Percentiles rank a stretch among this genome's conserved stretches.
Conservation (phyloP, 2,329 filamentous ascomycete species). For the Apiospora rasikravindrae region DNA sequence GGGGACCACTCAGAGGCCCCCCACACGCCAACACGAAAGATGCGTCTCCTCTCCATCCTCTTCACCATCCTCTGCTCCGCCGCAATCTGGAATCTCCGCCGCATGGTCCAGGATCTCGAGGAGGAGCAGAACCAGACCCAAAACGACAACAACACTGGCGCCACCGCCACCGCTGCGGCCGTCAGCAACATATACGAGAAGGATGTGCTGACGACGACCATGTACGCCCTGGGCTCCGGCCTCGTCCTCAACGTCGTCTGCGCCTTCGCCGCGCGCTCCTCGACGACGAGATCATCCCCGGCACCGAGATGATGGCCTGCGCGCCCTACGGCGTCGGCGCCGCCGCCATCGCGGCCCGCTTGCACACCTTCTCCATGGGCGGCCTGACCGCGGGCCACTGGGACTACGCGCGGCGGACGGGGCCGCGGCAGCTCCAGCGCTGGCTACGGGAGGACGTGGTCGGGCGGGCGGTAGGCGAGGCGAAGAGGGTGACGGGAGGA, state of each 20-base stretch:
- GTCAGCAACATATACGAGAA: background rate
- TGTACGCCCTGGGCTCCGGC: conserved; percentile 18
- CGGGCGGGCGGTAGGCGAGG: background rate
- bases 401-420: conserved; percentile 16
- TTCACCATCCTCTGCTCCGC: conserved; percentile 11
- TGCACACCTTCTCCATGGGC: conserved; percentile 20
- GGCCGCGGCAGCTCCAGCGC: background rate
- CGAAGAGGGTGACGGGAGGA: background rate
- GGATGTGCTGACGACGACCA: conserved; percentile 22
- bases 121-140: background rate
- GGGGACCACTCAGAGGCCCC: background rate
- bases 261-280: conserved; percentile 21
- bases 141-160: background rate
- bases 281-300: conserved; percentile 21
- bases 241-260: conserved; percentile 23
- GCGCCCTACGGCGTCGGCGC: conserved; percentile 22
- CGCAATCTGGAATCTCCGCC: background rate
- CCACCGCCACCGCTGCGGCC: background rate
- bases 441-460: background rate
- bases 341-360: conserved; percentile 17
- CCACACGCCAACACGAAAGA: conserved; percentile 3
- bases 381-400: conserved; percentile 20
- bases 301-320: conserved; percentile 23
- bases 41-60: conserved; percentile 17
- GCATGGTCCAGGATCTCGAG: background rate